phyloP scores from a whole-genome alignment of 257 asterid species.

The Echium plantagineum region DNA sequence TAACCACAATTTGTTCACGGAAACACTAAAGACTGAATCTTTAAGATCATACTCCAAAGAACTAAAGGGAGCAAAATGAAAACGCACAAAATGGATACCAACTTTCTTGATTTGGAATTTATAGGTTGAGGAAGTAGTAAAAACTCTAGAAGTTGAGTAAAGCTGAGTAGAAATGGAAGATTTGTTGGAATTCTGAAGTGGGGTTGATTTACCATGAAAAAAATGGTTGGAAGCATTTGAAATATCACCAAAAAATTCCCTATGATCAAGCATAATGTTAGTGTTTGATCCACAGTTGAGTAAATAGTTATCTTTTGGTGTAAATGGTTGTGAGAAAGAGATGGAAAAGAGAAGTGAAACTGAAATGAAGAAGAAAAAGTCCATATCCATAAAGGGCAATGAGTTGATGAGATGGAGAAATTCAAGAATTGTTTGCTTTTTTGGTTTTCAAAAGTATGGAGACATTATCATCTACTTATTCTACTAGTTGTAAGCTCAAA shows the following conservation, averaged over 20 bases:
- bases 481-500: no score
- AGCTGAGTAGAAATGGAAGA: constrained; percentile 28
- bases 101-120: constrained; percentile 28
- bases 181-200: constrained; percentile 33
- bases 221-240: constrained; percentile 21
- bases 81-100: constrained; percentile 64
- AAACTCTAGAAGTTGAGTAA: constrained; percentile 49
- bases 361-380: background rate
- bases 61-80: constrained; percentile 59
- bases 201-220: constrained; percentile 43
- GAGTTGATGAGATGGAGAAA: no score
- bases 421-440: no score
- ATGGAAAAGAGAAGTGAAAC: constrained; percentile 10
- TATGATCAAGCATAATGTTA: constrained; percentile 28
- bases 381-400: no score
- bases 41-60: constrained; percentile 31
- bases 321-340: constrained; percentile 32
- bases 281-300: constrained; percentile 56
- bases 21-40: constrained; percentile 34
- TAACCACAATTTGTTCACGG: constrained; percentile 42
- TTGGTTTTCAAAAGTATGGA: no score
- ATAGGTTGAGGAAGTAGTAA: constrained; percentile 39
- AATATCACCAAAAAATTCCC: constrained; percentile 41
- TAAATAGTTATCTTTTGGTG: constrained; percentile 59
- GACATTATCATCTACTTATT: no score